Base-by-base conservation (phyloP, 2,329 filamentous ascomycete genomes). In the Magnaporthales sp. region DNA sequence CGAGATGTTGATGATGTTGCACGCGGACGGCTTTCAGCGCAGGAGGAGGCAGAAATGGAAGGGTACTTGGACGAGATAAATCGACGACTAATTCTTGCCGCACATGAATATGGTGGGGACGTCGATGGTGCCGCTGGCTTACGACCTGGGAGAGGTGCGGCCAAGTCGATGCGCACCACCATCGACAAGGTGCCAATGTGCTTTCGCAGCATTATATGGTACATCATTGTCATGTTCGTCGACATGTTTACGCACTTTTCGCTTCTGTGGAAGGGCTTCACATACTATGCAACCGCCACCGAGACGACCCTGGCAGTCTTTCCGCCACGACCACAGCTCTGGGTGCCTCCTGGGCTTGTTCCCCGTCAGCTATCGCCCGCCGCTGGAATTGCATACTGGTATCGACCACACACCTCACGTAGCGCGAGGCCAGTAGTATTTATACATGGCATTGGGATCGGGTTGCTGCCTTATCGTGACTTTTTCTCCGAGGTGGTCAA, bases 361-460 rank as follows among this genome's bases (percentile, higher is more conserved):
- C 51, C 30, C 6, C 66, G 30, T n/a, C 32, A 51, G 24, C 22
- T 26, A 4, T 89, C 87, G 1, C 78, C 81, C 4, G 81, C 81
- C 5, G 71, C 77, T 3, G 75, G 78, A 10, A 69, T 90, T 6
- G 82, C 83, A 68, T 91, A 92, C 78, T 91, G 88, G 86, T 80
- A 88, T 71, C 83, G 84, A 1, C 85, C 86, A 5, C 89, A 91
- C 72, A 85, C 78, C 0, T 85, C 85, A 1, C 81, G 80, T 65
- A 80, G 77, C 2, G 24, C 13, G 11, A 63, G 56, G 26, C 89
- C 89, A 0, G 75, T 91, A 8, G 75, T 92, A 4, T 91, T 91
- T 75, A 80, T 91, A 63, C 89, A 91, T 70, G 89, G 89, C 19
- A 90, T 91, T 63, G 88, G 89, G 58, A 81, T 91, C 67, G 89